Evolutionary conservation across 371 early-diverging fungal species (phyloP).

Genomic region (Coemansia sp.): DNA sequence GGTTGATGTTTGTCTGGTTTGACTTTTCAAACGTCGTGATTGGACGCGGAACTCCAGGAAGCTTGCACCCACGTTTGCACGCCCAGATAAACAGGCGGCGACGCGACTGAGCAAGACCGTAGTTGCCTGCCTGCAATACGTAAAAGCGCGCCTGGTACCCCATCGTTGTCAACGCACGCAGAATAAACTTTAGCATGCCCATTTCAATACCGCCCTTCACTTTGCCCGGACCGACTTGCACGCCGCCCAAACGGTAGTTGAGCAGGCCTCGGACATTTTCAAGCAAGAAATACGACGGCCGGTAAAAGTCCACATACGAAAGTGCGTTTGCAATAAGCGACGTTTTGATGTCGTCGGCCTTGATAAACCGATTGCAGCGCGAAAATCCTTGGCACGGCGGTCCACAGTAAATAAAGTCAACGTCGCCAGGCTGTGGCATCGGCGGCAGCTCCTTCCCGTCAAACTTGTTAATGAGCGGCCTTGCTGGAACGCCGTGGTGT

Average conservation of each 20-base stretch:
- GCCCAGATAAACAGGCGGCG: conserved; percentile 64
- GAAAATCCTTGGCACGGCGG: conserved; percentile 73
- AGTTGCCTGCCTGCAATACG: conserved; percentile 61
- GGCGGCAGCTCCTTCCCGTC: conserved; percentile 48
- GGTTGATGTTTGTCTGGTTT: conserved; percentile 41
- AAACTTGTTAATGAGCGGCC: conserved; percentile 46
- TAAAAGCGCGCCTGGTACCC: conserved; percentile 62
- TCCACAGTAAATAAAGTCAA: conserved; percentile 67
- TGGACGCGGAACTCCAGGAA: conserved; percentile 60
- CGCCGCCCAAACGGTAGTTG: conserved; percentile 55
- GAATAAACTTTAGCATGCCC: conserved; percentile 62
- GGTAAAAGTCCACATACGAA: conserved; percentile 64
- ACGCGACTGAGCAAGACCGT: conserved; percentile 61
- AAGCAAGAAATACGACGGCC: conserved; percentile 60
- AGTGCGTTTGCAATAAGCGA: conserved; percentile 59
- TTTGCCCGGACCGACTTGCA: conserved; percentile 51
- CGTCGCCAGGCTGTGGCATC: conserved; percentile 59
- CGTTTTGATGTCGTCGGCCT: conserved; percentile 63
- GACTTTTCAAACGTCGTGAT: conserved; percentile 52
- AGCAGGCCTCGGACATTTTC: conserved; percentile 64
- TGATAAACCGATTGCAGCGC: conserved; percentile 57
- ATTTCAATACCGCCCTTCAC: conserved; percentile 56
- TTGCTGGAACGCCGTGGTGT: conserved; percentile 32
- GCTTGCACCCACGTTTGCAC: conserved; percentile 52
- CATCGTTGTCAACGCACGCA: conserved; percentile 61